Conservation (phyloP, 805 yeast species). For the Yueomyces sp. region DNA sequence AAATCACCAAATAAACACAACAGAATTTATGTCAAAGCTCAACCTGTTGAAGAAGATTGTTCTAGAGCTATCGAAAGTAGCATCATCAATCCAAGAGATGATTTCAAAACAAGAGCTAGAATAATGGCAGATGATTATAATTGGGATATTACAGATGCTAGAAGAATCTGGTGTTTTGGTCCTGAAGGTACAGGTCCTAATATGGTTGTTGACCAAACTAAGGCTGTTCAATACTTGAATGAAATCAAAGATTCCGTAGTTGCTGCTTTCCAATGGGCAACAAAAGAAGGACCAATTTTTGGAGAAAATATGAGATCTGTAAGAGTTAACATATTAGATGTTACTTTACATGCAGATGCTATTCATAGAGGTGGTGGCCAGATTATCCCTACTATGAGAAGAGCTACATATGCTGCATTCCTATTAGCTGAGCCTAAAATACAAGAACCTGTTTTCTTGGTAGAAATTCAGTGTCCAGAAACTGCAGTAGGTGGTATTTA, state of each 20-base stretch:
- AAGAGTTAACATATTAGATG: constrained; percentile 97
- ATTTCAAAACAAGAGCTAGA: constrained; percentile 98
- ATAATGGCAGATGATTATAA: constrained; percentile 96
- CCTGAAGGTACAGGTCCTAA: constrained; percentile 99
- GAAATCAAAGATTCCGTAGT: constrained; percentile 99
- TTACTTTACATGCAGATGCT: constrained; percentile 99
- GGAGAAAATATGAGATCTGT: constrained; percentile 95
- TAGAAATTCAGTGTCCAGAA: constrained; percentile 99
- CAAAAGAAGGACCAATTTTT: constrained; percentile 98
- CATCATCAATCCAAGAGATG: constrained; percentile 88
- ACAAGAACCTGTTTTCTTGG: constrained; percentile 98
- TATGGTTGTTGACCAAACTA: constrained; percentile 97
- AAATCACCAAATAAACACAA: constrained; percentile 99
- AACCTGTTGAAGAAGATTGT: constrained; percentile 90
- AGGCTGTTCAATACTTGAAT: constrained; percentile 97
- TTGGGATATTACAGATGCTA: constrained; percentile 99
- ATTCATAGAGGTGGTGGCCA: constrained; percentile 99
- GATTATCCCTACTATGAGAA: constrained; percentile 99
- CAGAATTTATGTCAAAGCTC: constrained; percentile 97
- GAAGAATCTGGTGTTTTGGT: constrained; percentile 99
- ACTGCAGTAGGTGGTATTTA: constrained; percentile 99
- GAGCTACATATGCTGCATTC: constrained; percentile 97
- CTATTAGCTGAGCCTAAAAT: constrained; percentile 97
- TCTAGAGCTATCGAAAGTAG: constrained; percentile 86
- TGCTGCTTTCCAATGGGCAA: constrained; percentile 99